These are phyloP conservation scores for Cutaneotrichosporon spelunceum DNA, from an alignment of 1,284 basidiomycete genomes.

Conservation along the genomic window DNA sequence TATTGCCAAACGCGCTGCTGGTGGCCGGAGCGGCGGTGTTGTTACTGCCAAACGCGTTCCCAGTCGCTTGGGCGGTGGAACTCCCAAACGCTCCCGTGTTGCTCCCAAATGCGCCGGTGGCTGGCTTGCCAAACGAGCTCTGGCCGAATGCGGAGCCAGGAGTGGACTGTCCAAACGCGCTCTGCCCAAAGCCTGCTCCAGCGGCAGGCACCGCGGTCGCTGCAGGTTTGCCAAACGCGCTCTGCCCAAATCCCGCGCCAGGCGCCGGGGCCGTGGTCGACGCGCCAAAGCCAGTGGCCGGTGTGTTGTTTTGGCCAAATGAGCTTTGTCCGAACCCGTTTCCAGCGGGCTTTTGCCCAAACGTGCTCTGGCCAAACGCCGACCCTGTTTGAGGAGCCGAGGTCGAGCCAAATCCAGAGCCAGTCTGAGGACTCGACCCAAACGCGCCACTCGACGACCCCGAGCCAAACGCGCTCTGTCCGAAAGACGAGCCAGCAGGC, in stretches of 20 bases:
- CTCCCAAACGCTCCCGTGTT: too few species aligned
- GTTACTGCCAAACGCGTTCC: conserved; percentile 1
- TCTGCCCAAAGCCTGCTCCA: not conserved
- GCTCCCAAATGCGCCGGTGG: not conserved
- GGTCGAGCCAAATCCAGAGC: not conserved
- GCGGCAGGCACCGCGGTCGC: not conserved
- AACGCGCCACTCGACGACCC: not conserved
- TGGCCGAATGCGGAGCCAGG: conserved; percentile 26
- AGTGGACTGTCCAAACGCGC: not conserved
- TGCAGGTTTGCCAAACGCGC: conserved; percentile 37
- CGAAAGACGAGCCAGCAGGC: conserved; percentile 8
- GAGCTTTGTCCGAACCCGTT: conserved; percentile 1
- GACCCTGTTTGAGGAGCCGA: not conserved
- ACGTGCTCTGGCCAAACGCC: conserved; percentile 13
- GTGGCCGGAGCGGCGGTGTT: not conserved
- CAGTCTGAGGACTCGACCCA: conserved; percentile 3
- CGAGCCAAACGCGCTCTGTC: conserved; percentile 16
- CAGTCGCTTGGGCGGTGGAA: not conserved
- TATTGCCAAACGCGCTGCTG: conserved; percentile 4
- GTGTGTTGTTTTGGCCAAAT: conserved; percentile 15
- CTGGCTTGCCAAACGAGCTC: conserved; percentile 20
- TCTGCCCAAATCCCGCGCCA: conserved; percentile 26
- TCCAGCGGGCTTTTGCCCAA: conserved; percentile 25
- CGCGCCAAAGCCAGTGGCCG: conserved; percentile 19
- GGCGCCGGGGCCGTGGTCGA: conserved; percentile 26